Base-by-base conservation (phyloP, 2,329 filamentous ascomycete species). In the Thelonectria blattea region DNA sequence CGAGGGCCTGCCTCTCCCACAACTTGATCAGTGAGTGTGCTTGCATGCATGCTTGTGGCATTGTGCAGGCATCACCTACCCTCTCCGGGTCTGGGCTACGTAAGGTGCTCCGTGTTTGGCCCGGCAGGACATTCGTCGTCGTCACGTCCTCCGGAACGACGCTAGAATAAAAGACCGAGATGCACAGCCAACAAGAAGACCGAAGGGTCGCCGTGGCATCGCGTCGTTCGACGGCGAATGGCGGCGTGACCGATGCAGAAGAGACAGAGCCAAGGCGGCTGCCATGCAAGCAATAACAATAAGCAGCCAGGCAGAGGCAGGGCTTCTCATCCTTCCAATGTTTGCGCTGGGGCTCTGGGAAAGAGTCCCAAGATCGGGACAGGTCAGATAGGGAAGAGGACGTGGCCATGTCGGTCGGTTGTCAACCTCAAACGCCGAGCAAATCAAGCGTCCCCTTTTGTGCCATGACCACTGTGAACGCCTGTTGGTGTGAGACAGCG, bases 41-140 rank as follows among this genome's bases (percentile, higher is more conserved):
- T 49, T 63, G 67, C 68, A 70, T 68, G 65, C 62, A 68, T 67
- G 62, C 66, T 70, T 70, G 68, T 30, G 27, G 27, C 27, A 30
- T 30, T 7, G 27, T 70, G 56, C 61, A 63, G 58, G 66, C 65
- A 58, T 65, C 65, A 62, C 42, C 15, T 14, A 37, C 34, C 34
- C 11, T 30, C 37, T 34, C 24, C 41, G 27, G 30, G 37, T 52
- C 20, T 46, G 49, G 50, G 32, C 60, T 62, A 60, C 60, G 53
- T 56, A 60, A 60, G 50, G 48, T 41, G 48, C 51, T 58, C 41
- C 60, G 42, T 56, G 58, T 54, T 62, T 46, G 47, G 52, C 42
- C 17, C 22, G 20, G 58, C 56, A 53, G 48, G 37, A 57, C 53
- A 43, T 52, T 55, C 37, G 37, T 50, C 30, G 32, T 39, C 18